These are phyloP conservation scores for Alternaria arbusti DNA, from an alignment of 2,329 filamentous ascomycete genomes.

Conservation along the genomic window DNA sequence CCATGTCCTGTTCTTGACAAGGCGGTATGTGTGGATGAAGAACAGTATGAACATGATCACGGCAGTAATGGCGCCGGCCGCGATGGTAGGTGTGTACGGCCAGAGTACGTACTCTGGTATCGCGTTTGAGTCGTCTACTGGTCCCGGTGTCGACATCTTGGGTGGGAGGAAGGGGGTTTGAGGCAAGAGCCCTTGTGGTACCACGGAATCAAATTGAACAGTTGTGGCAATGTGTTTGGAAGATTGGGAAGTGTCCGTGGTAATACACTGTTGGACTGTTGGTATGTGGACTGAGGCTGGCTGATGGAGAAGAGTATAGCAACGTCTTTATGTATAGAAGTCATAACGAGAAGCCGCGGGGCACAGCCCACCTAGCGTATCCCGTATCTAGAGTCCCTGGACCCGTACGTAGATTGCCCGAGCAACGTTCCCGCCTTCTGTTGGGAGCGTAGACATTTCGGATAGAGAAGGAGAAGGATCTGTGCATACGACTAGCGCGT, in stretches of 20 bases:
- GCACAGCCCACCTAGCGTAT: not conserved
- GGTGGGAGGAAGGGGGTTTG: not conserved
- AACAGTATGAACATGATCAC: conserved; percentile 57
- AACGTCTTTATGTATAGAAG: not conserved
- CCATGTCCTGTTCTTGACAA: conserved; percentile 55
- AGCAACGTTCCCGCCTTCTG: not conserved
- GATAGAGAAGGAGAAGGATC: not conserved
- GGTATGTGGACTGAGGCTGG: not conserved
- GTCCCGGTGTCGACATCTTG: conserved; percentile 20
- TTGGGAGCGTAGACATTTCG: not conserved
- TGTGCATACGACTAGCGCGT: conserved; percentile 9
- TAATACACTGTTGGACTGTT: not conserved
- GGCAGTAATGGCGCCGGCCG: conserved; percentile 56
- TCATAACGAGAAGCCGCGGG: not conserved
- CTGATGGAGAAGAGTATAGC: not conserved
- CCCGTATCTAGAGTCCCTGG: not conserved
- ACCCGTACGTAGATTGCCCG: not conserved
- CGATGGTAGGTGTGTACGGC: conserved; percentile 55
- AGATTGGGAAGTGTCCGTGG: not conserved
- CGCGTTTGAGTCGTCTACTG: conserved; percentile 12
- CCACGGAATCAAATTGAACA: not conserved
- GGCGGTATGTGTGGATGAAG: conserved; percentile 51
- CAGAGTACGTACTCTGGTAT: conserved; percentile 34
- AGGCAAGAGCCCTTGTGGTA: not conserved
- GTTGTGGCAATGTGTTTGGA: not conserved